A percentile compares a stretch with the other conserved stretches of the same genome.
Conservation (phyloP, 2,329 filamentous ascomycete genomes). For the Alternaria triticimaculans region DNA sequence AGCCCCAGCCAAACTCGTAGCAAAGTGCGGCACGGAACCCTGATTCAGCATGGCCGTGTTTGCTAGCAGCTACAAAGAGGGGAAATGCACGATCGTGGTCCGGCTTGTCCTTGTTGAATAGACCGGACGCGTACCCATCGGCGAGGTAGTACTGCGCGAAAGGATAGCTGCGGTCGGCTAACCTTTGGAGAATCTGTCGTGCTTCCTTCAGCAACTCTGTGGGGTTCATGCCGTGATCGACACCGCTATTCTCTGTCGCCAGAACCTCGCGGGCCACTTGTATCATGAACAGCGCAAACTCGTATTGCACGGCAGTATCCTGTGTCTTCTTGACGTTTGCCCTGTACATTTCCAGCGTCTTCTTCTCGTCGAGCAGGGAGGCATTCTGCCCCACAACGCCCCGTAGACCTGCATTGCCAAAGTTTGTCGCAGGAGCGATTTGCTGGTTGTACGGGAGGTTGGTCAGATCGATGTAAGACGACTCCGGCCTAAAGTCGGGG, state of each 20-base stretch:
- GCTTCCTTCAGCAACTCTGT: constrained; percentile 82
- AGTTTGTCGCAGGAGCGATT: constrained; percentile 65
- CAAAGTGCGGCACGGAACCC: constrained; percentile 91
- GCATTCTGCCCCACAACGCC: constrained; percentile 85
- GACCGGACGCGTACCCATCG: constrained; percentile 89
- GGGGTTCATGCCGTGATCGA: constrained; percentile 55
- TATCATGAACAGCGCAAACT: constrained; percentile 94
- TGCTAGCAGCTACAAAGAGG: constrained; percentile 89
- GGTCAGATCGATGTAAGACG: constrained; percentile 68
- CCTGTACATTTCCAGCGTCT: constrained; percentile 97
- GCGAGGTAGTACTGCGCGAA: constrained; percentile 98
- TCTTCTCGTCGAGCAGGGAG: constrained; percentile 85
- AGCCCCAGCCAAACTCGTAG: constrained; percentile 99
- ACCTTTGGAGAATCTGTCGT: constrained; percentile 82
- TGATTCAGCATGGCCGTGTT: constrained; percentile 96
- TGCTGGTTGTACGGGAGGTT: constrained; percentile 81
- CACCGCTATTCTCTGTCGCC: constrained; percentile 33
- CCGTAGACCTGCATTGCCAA: constrained; percentile 84
- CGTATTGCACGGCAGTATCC: constrained; percentile 88
- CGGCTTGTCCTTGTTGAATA: constrained; percentile 93
- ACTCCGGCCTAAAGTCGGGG: constrained; percentile 64
- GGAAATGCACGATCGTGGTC: constrained; percentile 92
- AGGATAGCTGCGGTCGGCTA: constrained; percentile 87
- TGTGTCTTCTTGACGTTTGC: constrained; percentile 97
- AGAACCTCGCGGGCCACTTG: constrained; percentile 80